Base-by-base conservation (phyloP, 2,329 filamentous ascomycete species). In the Alternaria gansuensis region DNA sequence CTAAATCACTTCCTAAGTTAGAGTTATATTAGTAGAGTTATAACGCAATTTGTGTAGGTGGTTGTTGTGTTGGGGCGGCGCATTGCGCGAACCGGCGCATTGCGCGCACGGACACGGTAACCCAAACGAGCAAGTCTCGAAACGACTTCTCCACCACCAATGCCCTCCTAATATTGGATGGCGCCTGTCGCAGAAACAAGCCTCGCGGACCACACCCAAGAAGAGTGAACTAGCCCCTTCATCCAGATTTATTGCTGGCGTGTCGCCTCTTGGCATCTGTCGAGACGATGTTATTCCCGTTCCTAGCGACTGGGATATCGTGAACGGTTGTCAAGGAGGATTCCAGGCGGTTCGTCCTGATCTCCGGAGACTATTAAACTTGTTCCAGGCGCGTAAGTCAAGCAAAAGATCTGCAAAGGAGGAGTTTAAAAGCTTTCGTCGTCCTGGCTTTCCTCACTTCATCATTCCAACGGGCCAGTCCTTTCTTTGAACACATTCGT, bases 381-480 rank as follows among this genome's bases (percentile, higher is more conserved):
- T 65, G 60, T 29, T n/a, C 36, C 43, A 58, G 54, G 41, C 52
- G 56, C 61, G 58, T 67, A 62, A 59, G 48, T 50, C 34, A 57
- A 60, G 65, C 50, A 60, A 65, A 54, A 64, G 63, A 54, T 43
- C 63, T 57, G 58, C 54, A 31, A 52, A 45, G 34, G 40, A 39
- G 31, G 43, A 41, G 45, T 45, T 45, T 51, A 57, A 45, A 59
- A 56, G 45, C 24, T 40, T 23, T n/a, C 40, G 52, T 24, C 40
- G 46, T 40, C 46, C 44, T 14, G 21, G 17, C 23, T 1, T 34
- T 28, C 24, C 23, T 23, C 13, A 23, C 26, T 59, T 56, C 50
- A 59, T 63, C 54, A 64, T 64, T 65, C 62, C 57, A 68, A 62
- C 62, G 51, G 63, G 63, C 66, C 63, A 69, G 67, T 65, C 65